Percentiles rank a stretch among this genome's conserved stretches.
Evolutionary conservation across 345 rosid genomes (phyloP).

Genomic region (Psidium friedrichsthalianum): DNA sequence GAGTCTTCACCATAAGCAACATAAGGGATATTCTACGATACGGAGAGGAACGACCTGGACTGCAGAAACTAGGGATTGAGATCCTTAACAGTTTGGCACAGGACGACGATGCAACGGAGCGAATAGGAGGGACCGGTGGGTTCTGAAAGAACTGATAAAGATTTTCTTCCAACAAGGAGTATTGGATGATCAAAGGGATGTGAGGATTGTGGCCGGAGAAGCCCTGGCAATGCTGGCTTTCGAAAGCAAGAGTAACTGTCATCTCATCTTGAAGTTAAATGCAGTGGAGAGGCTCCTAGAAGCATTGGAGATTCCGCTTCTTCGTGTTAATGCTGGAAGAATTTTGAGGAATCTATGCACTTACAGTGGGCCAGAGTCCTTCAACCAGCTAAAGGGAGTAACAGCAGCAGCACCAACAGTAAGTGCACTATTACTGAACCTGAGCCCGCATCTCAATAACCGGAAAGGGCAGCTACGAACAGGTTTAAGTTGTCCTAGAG

Average conservation of each 20-base stretch:
- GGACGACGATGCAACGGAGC: slow-evolving; percentile 52
- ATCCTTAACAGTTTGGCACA: slow-evolving; percentile 53
- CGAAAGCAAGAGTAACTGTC: slow-evolving; percentile 62
- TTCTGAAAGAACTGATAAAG: slow-evolving; percentile 53
- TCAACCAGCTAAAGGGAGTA: slow-evolving; percentile 32
- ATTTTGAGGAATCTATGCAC: slow-evolving; percentile 54
- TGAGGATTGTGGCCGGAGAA: slow-evolving; percentile 63
- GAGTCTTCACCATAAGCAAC: slow-evolving; percentile 54
- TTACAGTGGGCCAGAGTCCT: slow-evolving; percentile 34
- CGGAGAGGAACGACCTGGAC: slow-evolving; percentile 36
- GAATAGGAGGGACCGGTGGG: slow-evolving; percentile 59
- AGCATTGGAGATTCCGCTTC: slow-evolving; percentile 37
- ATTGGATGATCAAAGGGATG: slow-evolving; percentile 13
- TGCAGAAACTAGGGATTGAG: slow-evolving; percentile 58
- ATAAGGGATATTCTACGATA: slow-evolving; percentile 50
- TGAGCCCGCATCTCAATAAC: background rate
- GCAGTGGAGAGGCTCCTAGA: slow-evolving; percentile 30
- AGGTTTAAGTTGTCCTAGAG: background rate
- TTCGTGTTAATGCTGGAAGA: slow-evolving; percentile 55
- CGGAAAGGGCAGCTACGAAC: background rate
- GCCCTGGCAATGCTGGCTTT: slow-evolving; percentile 68
- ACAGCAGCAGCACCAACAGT: slow-evolving; percentile 53
- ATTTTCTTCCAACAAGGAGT: slow-evolving; percentile 26
- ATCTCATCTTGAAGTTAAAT: slow-evolving; percentile 40
- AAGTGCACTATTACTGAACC: slow-evolving; percentile 6